Evolutionary conservation across 768 basidiomycete genomes (phyloP).

Genomic region (Cystobasidium onofrii): DNA sequence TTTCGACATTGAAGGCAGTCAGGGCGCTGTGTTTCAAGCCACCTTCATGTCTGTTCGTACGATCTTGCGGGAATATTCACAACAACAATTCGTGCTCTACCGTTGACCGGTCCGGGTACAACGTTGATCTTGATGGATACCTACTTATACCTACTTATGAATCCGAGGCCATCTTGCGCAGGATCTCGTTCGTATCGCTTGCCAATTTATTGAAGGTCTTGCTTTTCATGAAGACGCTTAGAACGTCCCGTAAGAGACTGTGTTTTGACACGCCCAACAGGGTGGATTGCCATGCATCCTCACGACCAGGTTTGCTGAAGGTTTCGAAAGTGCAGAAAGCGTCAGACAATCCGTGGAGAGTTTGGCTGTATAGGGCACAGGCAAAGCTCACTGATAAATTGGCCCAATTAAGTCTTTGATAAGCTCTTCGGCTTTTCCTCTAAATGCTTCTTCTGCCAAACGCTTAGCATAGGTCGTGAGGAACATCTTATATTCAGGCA

Average conservation of each 20-base stretch:
- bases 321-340: neutral
- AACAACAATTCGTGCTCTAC: no score
- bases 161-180: constrained; percentile 21
- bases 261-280: constrained; percentile 23
- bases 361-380: no score
- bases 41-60: no score
- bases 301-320: constrained; percentile 4
- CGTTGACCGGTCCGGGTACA: no score
- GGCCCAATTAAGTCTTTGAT: constrained; percentile 84
- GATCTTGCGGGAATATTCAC: no score
- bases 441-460: constrained; percentile 81
- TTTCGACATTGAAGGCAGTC: no score
- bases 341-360: no score
- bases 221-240: constrained; percentile 10
- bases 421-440: constrained; percentile 80
- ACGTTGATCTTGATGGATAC: neutral
- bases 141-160: neutral
- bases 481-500: constrained; percentile 71
- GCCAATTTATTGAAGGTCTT: constrained; percentile 6
- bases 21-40: no score
- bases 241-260: constrained; percentile 10
- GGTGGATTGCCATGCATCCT: constrained; percentile 18
- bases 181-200: constrained; percentile 13
- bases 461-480: constrained; percentile 69
- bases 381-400: constrained; percentile 68